These are phyloP conservation scores for Cyanidiococcus yangmingshanensis DNA, from an alignment of 23 red algal species.

Conservation along the genomic window DNA sequence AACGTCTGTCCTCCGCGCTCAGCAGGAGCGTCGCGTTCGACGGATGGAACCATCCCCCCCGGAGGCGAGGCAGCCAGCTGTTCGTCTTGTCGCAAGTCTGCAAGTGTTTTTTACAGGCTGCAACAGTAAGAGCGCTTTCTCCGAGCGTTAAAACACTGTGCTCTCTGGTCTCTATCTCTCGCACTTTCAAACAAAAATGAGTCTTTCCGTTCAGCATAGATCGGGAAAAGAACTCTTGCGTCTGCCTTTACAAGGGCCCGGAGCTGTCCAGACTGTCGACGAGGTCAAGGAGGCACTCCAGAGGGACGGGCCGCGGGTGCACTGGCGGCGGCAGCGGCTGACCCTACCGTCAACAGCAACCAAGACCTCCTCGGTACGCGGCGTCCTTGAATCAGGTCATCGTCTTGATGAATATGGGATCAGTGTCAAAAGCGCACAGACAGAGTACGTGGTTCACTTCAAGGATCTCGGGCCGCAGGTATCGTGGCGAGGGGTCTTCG, in stretches of 20 bases:
- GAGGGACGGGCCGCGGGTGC: not conserved
- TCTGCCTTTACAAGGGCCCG: not conserved
- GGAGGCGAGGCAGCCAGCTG: no score
- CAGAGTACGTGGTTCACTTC: slow-evolving; percentile 32
- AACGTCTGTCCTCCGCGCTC: no score
- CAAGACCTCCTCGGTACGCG: not conserved
- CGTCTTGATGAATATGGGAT: not conserved
- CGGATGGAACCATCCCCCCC: no score
- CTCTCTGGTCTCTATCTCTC: not conserved
- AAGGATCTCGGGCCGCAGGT: slow-evolving; percentile 89
- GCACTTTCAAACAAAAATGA: not conserved
- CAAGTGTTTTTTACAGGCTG: no score
- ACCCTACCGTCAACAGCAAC: not conserved
- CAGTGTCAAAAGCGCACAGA: not conserved
- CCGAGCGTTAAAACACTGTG: no score
- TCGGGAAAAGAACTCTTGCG: slow-evolving; percentile 6
- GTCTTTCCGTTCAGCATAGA: not conserved
- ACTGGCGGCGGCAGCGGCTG: not conserved
- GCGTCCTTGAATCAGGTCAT: slow-evolving; percentile 8
- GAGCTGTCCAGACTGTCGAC: not conserved
- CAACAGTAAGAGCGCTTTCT: no score
- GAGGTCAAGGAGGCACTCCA: not conserved
- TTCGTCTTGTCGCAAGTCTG: no score
- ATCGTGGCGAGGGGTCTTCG: slow-evolving; percentile 75
- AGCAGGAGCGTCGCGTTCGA: no score